Conservation (phyloP, 225 moss, liverwort and hornwort genomes). For the Thuidium tamariscinum region DNA sequence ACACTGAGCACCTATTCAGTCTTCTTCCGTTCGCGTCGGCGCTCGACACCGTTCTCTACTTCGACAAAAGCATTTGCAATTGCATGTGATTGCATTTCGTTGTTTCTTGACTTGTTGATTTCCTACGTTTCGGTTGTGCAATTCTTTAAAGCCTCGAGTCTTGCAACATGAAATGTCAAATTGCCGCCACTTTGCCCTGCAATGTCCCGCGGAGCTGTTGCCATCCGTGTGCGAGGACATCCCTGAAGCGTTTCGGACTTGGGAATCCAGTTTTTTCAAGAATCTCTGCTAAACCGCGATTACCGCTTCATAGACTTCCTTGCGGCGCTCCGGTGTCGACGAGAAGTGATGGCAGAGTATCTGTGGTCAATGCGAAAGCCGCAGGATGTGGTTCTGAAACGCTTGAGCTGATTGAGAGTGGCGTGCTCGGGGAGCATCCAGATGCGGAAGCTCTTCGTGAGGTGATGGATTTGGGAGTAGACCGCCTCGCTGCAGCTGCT, state of each 20-base stretch:
- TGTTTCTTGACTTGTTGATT: neutral
- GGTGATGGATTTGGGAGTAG: slow-evolving; percentile 28
- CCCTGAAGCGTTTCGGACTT: neutral
- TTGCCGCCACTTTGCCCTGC: neutral
- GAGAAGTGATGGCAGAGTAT: neutral
- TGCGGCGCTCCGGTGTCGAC: neutral
- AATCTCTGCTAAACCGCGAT: neutral
- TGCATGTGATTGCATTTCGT: neutral
- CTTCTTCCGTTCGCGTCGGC: neutral
- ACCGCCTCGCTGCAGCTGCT: slow-evolving; percentile 45
- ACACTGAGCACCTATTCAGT: neutral
- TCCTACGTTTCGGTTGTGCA: neutral
- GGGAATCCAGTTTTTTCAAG: neutral
- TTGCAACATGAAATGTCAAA: slow-evolving; percentile 1
- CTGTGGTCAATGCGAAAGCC: neutral
- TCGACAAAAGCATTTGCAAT: neutral
- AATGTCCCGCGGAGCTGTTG: neutral
- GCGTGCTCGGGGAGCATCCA: slow-evolving; percentile 58
- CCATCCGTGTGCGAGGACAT: neutral
- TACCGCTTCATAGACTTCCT: neutral
- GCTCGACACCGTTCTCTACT: neutral
- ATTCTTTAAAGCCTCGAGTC: neutral
- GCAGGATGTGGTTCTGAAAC: slow-evolving; percentile 6
- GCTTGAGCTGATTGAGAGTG: slow-evolving; percentile 36
- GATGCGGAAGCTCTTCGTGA: slow-evolving; percentile 25